Evolutionary conservation across 495 filamentous ascomycete species (phyloP).

Genomic region (Immersiella caudata): DNA sequence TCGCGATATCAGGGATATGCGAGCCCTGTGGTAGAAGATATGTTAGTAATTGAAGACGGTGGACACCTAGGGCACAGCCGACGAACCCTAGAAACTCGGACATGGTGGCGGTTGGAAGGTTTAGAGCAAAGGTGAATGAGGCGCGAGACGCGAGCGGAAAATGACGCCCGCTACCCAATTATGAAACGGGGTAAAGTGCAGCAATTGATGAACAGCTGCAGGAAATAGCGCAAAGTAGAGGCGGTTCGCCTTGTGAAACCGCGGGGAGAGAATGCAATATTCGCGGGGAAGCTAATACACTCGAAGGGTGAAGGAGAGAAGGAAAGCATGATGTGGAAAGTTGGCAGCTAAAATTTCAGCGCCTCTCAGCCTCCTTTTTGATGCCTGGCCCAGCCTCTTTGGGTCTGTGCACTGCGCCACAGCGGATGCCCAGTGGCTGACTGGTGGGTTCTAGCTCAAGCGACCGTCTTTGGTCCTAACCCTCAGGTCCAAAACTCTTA

Average conservation of each 20-base stretch:
- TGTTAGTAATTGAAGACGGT: constrained; percentile 31
- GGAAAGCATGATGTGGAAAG: constrained; percentile 21
- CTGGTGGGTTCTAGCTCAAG: neutral
- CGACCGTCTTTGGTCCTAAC: neutral
- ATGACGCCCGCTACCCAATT: neutral
- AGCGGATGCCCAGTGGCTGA: neutral
- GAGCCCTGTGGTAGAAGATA: constrained; percentile 53
- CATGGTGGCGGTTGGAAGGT: constrained; percentile 34
- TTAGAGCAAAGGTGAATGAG: neutral
- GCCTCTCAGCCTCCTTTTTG: constrained; percentile 34
- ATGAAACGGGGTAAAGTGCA: constrained; percentile 1
- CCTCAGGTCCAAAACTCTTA: neutral
- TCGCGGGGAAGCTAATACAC: constrained; percentile 17
- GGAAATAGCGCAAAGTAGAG: neutral
- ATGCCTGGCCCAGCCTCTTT: constrained; percentile 18
- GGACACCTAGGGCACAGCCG: constrained; percentile 9
- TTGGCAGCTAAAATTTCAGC: constrained; percentile 34
- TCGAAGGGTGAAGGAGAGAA: constrained; percentile 22
- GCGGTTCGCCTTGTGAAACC: constrained; percentile 7
- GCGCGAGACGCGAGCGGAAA: neutral
- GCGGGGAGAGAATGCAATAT: constrained; percentile 14
- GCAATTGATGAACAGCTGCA: constrained; percentile 5
- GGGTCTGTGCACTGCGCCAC: constrained; percentile 11
- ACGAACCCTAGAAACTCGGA: constrained; percentile 58
- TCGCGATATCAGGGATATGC: constrained; percentile 91